Evolutionary conservation across 257 asterid species (phyloP).

Genomic region (Fraxinus cuspidata): DNA sequence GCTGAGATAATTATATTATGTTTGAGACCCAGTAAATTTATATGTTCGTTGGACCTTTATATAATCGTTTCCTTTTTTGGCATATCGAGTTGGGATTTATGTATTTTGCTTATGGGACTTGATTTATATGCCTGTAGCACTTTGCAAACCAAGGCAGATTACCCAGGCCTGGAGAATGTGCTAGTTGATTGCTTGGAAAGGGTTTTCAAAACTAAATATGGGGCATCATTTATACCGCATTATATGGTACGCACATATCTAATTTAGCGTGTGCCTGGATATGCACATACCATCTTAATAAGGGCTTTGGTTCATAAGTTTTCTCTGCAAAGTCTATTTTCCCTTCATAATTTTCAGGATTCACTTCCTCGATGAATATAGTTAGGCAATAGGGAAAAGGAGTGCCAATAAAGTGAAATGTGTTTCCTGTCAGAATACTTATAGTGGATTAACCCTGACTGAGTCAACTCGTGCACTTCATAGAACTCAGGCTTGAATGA

Average conservation of each 20-base stretch:
- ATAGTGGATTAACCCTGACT: background rate
- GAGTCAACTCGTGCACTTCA: background rate
- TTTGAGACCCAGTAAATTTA: background rate
- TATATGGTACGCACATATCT: slow-evolving; percentile 57
- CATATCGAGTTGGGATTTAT: background rate
- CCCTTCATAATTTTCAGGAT: background rate
- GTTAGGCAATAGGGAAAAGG: background rate
- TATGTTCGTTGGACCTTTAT: background rate
- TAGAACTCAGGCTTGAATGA: background rate
- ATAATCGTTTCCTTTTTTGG: background rate
- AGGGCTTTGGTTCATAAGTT: background rate
- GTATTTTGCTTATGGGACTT: slow-evolving; percentile 16
- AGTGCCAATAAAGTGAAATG: background rate
- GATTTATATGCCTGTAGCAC: slow-evolving; percentile 47
- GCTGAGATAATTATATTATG: slow-evolving; percentile 5
- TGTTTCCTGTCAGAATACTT: background rate
- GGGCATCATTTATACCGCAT: slow-evolving; percentile 90
- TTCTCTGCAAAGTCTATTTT: background rate
- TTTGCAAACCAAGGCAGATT: slow-evolving; percentile 69
- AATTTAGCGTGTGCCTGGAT: background rate
- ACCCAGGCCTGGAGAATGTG: slow-evolving; percentile 77
- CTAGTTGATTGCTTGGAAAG: slow-evolving; percentile 73
- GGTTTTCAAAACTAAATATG: slow-evolving; percentile 81
- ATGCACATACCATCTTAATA: background rate
- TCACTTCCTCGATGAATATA: background rate